These are phyloP conservation scores for Boletus rubescentipes DNA, from an alignment of 768 basidiomycete genomes.

Conservation along the genomic window DNA sequence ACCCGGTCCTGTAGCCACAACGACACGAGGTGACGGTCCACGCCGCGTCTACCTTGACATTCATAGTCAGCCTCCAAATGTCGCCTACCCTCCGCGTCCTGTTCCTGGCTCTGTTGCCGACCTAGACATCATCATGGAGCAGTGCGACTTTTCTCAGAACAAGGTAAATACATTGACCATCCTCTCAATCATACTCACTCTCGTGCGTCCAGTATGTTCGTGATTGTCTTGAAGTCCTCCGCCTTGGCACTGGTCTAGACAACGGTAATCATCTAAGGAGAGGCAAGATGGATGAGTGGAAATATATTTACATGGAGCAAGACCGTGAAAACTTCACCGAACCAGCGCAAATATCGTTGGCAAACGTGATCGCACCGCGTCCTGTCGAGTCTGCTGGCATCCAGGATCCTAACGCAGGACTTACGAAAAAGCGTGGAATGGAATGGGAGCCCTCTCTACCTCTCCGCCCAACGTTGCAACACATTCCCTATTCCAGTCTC, in stretches of 20 bases:
- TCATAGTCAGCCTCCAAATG: slow-evolving; percentile 54
- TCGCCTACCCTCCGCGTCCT: slow-evolving; percentile 88
- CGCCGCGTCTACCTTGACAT: slow-evolving; percentile 77
- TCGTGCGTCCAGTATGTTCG: slow-evolving; percentile 74
- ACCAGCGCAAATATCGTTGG: slow-evolving; percentile 31
- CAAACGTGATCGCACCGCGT: slow-evolving; percentile 33
- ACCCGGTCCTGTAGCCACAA: slow-evolving; percentile 47
- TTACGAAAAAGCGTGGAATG: slow-evolving; percentile 56
- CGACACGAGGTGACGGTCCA: slow-evolving; percentile 72
- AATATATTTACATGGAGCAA: slow-evolving; percentile 82
- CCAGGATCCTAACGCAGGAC: slow-evolving; percentile 51
- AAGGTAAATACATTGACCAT: slow-evolving; percentile 47
- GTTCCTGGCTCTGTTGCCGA: slow-evolving; percentile 83
- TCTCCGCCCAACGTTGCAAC: slow-evolving; percentile 50
- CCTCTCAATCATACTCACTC: slow-evolving; percentile 9
- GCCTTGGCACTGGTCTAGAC: slow-evolving; percentile 89
- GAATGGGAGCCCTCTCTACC: slow-evolving; percentile 56
- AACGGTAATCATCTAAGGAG: slow-evolving; percentile 72
- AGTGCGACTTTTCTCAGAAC: slow-evolving; percentile 85
- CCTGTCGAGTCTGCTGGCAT: slow-evolving; percentile 29
- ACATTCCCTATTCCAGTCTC: slow-evolving; percentile 57
- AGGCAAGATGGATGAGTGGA: slow-evolving; percentile 79
- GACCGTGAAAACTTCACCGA: slow-evolving; percentile 40
- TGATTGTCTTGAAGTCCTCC: slow-evolving; percentile 92
- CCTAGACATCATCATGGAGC: slow-evolving; percentile 85